Evolutionary conservation across 129 eudicot species (phyloP), one percentile per base, ranked within the genome.

Genomic region (Lonicera japonica): DNA sequence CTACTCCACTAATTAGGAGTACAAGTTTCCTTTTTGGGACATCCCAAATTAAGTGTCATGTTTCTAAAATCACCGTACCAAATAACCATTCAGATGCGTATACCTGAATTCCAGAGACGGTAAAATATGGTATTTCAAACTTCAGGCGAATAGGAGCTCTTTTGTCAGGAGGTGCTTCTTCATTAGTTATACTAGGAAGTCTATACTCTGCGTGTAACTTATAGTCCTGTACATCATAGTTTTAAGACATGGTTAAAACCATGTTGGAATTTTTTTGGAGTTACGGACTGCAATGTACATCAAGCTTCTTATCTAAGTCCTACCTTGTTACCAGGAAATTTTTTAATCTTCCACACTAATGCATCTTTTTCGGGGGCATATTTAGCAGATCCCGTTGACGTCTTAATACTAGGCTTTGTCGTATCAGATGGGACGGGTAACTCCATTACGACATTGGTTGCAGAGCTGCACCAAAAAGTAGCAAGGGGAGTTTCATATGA

Each of bases 91-190:
- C 36, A 29, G 36, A 29, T 29, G 36, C 36, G 50, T 14, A 14
- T 16, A 90, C 97, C 97, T 90, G 90, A 60, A 90, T 90, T 40
- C 97, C 97, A 0, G 95, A 90, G 61, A 90, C 80, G 20, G 97
- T 90, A 59, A 86, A 90, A 72, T 90, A 90, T 14, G 97, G 95
- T 77, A 90, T 86, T 56, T 90, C 95, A 75, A 90, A 90, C 78
- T 84, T 90, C 68, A 86, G 86, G 16, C 86, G 82, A 18, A 86
- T 79, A 16, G 97, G 97, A 74, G 87, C 84, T 73, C 82, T 84
- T 54, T 79, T 79, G 21, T 86, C 92, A 9, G 83, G 87, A 75
- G 67, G 58, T 64, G 72, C 73, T 16, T 90, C 97, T 61, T 90
- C 97, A 21, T 79, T 69, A 62, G 63, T 66, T 58, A 90, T 22